Evolutionary conservation across 352 stramenopile genomes (phyloP), one percentile per base, ranked within the genome.

Genomic region (Hyaloperonospora arabidopsidis): DNA sequence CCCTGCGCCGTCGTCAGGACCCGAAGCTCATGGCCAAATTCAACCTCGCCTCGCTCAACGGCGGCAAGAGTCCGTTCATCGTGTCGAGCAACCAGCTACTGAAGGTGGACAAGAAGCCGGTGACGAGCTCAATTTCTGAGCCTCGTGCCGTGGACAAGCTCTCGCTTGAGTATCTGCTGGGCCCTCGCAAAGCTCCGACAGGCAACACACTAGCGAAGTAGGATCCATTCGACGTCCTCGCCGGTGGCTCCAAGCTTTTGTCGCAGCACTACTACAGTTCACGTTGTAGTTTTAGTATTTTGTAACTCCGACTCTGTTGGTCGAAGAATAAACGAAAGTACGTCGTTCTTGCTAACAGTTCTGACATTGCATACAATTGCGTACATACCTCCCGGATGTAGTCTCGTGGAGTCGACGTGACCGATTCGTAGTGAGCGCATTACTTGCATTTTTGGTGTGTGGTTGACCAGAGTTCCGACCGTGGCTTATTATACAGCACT

Each of bases 61-160:
- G 54, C 40, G 79, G 76, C 56, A 86, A 84, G 60, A 89, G 57
- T 65, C 76, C 76, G 2, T 89, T 89, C 55, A 45, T 80, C 21
- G 75, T 84, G 38, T 68, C 68, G 49, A 87, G 75, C 53, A 63
- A 86, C 52, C 60, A 61, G 50, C 58, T 87, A 47, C 56, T 85
- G 11, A 75, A 79, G 25, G 44, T 67, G 11, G 54, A 39, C 43
- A 68, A 57, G 54, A 65, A 61, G 51, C 43, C 56, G 32, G 62
- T 61, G 44, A 35, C 35, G 18, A 8, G 8, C 25, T 32, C 25
- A 8, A 53, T 57, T 15, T 57, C 62, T 6, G 56, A 72, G 45
- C 57, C 72, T 18, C 48, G 71, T 25, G 65, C 84, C 39, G 70
- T 72, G 32, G 71, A 83, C 48, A 64, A 84, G 35, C 87, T 87